Conservation (phyloP, 1,139 yeast species). For the Hansenula sp. region DNA sequence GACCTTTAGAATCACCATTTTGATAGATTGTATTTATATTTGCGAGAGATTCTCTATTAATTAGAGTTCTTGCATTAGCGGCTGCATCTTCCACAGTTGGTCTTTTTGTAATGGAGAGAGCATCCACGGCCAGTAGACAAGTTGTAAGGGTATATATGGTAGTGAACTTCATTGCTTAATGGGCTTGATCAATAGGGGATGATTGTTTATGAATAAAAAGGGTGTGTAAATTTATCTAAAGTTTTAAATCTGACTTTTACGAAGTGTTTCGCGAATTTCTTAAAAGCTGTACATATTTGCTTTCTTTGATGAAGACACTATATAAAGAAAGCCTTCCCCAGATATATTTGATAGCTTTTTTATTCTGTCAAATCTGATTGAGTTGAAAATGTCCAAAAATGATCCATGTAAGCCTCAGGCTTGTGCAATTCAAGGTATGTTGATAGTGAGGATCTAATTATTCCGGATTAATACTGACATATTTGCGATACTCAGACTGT, state of each 20-base stretch:
- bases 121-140: conserved; percentile 1
- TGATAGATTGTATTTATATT: conserved; percentile 45
- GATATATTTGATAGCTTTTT: too few species aligned
- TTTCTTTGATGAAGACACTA: too few species aligned
- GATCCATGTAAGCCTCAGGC: conserved; percentile 66
- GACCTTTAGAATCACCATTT: conserved; percentile 26
- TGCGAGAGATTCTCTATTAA: conserved; percentile 49
- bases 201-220: too few species aligned
- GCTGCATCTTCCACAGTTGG: conserved; percentile 49
- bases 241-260: too few species aligned
- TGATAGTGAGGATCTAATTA: background rate
- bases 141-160: conserved; percentile 30
- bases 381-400: background rate
- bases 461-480: conserved; percentile 1
- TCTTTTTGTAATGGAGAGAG: conserved; percentile 6
- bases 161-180: conserved; percentile 10
- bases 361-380: too few species aligned
- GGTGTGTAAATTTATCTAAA: too few species aligned
- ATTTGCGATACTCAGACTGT: conserved; percentile 34
- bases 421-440: conserved; percentile 59
- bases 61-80: conserved; percentile 55
- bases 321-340: too few species aligned
- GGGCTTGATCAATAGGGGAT: too few species aligned
- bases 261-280: too few species aligned
- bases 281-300: too few species aligned